Evolutionary conservation across 352 stramenopile genomes (phyloP).

Genomic region (Phytopythium litorale): DNA sequence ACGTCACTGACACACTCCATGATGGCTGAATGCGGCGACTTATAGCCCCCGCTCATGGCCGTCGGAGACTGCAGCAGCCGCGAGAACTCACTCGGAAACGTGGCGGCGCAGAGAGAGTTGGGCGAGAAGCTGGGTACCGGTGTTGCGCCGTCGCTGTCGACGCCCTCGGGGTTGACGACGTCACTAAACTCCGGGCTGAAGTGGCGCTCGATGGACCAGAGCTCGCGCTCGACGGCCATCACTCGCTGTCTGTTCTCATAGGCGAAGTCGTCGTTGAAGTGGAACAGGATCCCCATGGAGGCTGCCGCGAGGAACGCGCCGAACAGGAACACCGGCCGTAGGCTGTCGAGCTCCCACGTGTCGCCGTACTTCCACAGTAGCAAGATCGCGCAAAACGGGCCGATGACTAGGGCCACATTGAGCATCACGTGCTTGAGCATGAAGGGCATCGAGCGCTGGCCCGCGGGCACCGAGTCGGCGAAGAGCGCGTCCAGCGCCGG

Average conservation of each 20-base stretch:
- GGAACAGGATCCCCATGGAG: conserved; percentile 61
- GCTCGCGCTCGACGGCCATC: conserved; percentile 50
- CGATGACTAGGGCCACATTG: conserved; percentile 44
- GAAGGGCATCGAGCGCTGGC: conserved; percentile 70
- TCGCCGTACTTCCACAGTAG: conserved; percentile 76
- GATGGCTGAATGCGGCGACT: conserved; percentile 13
- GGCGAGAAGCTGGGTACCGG: conserved; percentile 1
- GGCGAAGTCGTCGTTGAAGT: conserved; percentile 76
- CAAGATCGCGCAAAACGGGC: conserved; percentile 52
- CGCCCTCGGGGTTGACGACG: conserved; percentile 9
- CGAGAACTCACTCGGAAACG: conserved; percentile 28
- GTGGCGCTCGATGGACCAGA: conserved; percentile 60
- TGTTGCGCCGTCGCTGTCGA: conserved; percentile 7
- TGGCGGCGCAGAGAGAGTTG: conserved; percentile 4
- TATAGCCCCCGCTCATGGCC: not conserved
- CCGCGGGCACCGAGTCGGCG: conserved; percentile 71
- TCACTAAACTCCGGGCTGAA: conserved; percentile 56
- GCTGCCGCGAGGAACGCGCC: conserved; percentile 56
- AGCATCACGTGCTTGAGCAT: conserved; percentile 67
- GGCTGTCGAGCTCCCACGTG: conserved; percentile 58
- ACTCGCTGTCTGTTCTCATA: conserved; percentile 61
- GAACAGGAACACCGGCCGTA: conserved; percentile 65
- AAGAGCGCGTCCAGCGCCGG: conserved; percentile 80
- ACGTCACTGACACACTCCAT: conserved; percentile 5
- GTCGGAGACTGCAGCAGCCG: conserved; percentile 19